Conservation (phyloP, 192 early-diverging fungal species). For the Glomus cerebriforme region DNA sequence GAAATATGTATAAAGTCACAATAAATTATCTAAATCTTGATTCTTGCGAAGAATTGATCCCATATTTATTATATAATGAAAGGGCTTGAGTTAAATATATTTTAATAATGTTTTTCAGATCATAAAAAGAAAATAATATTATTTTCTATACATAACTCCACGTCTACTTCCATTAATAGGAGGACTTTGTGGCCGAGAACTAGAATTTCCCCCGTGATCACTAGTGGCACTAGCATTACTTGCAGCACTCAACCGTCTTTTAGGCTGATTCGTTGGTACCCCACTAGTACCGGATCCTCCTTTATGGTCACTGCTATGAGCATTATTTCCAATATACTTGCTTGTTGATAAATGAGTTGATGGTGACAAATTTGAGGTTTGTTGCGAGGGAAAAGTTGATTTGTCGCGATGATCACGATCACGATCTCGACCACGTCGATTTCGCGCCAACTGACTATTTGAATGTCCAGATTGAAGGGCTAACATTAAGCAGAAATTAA, state of each 20-base stretch:
- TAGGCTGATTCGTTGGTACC: neutral
- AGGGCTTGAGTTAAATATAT: no score
- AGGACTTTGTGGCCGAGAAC: neutral
- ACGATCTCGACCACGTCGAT: neutral
- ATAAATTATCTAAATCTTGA: no score
- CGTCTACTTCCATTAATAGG: neutral
- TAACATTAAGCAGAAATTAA: neutral
- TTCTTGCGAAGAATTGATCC: no score
- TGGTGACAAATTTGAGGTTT: neutral
- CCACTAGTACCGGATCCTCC: neutral
- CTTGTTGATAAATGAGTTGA: neutral
- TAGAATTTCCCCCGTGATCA: neutral
- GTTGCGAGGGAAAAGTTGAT: neutral
- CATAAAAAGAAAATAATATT: no score
- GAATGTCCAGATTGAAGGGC: neutral
- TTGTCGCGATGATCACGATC: neutral
- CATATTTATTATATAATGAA: no score
- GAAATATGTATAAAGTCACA: no score
- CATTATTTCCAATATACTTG: neutral
- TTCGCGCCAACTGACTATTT: neutral
- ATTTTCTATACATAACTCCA: neutral
- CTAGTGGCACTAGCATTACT: constrained; percentile 10
- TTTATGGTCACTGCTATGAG: neutral
- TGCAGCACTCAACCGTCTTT: neutral
- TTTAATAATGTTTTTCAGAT: no score